Conservation (phyloP, 139 green algal species). For the Auxenochlorella protothecoides region DNA sequence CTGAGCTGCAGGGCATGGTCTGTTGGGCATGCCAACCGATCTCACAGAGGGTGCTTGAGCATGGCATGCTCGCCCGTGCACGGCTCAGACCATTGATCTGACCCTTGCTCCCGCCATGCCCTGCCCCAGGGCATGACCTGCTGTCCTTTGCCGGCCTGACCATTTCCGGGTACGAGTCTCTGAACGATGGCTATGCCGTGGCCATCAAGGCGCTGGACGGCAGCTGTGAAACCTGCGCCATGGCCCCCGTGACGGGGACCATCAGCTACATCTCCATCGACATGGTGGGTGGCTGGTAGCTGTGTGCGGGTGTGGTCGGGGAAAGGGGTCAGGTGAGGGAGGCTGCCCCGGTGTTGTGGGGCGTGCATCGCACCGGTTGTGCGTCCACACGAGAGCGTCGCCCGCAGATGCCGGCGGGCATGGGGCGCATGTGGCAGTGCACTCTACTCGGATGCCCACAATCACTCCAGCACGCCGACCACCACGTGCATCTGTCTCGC, state of each 20-base stretch:
- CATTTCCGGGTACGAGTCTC: slow-evolving; percentile 12
- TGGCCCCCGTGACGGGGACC: slow-evolving; percentile 8
- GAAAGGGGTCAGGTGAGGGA: not conserved
- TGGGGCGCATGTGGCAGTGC: no score
- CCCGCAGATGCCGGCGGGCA: not conserved
- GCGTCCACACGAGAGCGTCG: not conserved
- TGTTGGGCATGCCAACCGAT: not conserved
- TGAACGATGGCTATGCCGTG: slow-evolving; percentile 7
- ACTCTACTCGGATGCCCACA: no score
- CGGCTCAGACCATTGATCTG: no score
- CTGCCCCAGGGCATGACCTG: slow-evolving; percentile 1
- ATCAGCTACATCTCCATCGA: slow-evolving; percentile 2
- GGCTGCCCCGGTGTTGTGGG: not conserved
- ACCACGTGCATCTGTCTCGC: not conserved
- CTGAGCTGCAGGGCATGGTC: not conserved
- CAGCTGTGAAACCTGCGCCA: slow-evolving; percentile 14
- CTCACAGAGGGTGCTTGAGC: not conserved
- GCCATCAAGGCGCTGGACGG: slow-evolving; percentile 19
- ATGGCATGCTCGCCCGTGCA: no score
- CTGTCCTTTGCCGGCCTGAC: slow-evolving; percentile 13
- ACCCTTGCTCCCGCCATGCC: no score
- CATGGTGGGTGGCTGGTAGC: no score
- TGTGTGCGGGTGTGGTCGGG: slow-evolving; percentile 8
- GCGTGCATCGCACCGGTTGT: not conserved
- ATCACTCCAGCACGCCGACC: not conserved